Evolutionary conservation across 257 asterid species (phyloP), one percentile per base, ranked within the genome.

Genomic region (Forsythia viridissima): DNA sequence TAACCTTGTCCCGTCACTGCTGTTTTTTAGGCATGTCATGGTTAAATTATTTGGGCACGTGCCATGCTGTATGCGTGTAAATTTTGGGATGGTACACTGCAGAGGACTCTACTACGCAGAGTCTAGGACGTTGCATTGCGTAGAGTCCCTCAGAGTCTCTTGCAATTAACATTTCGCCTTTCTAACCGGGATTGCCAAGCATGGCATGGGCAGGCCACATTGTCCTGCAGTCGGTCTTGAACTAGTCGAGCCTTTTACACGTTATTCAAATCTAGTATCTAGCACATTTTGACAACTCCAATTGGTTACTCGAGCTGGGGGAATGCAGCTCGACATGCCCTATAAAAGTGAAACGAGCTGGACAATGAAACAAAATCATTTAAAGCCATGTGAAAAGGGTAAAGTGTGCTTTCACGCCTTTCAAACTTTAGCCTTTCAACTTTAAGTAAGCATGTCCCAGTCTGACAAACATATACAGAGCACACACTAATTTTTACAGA

Each of bases 311-410:
- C 7, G 66, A 40, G 67, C 69, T 51, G 75, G 48, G 34, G 76
- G 1, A 72, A 3, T 21, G 65, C 20, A 70, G 68, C 34, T 70
- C 13, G 7, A 78, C 34, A 75, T 57, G 11, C 42, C 51, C 65
- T 68, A 57, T 75, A 4, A 82, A 78, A 55, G 55, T 41, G 20
- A 21, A 72, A 77, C 72, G 75, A 85, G 73, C 70, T 48, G 70
- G 75, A 77, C 67, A 78, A 16, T 67, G 70, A 82, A 88, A 82
- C 79, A 84, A 71, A 78, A 88, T 88, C 76, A 88, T 88, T 76
- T 55, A 80, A 70, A 71, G 59, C 70, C 92, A 87, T 82, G 92
- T 90, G 97, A 75, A 82, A 82, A 86, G 86, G 71, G 80, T 72
- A 83, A 77, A 91, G 91, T 84, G 91, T 84, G 80, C 34, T 76